Percentiles rank a stretch among this genome's conserved stretches.
Conservation (phyloP, 2,329 filamentous ascomycete species). For the Botrytis medusae region DNA sequence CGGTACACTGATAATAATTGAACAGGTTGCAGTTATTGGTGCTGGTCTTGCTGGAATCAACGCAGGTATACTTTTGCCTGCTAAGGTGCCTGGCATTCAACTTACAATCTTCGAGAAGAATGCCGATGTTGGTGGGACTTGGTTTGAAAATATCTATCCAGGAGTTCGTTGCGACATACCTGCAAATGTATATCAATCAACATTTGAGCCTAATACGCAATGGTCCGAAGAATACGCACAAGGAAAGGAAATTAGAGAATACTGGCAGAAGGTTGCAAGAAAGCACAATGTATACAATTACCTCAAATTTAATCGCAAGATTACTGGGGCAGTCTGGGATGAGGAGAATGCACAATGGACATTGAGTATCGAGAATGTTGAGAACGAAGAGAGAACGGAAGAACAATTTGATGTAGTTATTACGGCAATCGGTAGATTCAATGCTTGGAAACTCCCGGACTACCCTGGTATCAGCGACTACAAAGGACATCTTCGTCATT, state of each 20-base stretch:
- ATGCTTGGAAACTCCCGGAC: constrained; percentile 62
- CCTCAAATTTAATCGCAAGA: constrained; percentile 54
- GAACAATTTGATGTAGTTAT: constrained; percentile 60
- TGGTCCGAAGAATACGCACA: constrained; percentile 70
- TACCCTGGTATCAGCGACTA: constrained; percentile 54
- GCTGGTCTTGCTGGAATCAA: constrained; percentile 63
- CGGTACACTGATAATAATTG: background rate
- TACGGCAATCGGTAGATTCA: constrained; percentile 65
- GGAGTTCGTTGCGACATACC: constrained; percentile 32
- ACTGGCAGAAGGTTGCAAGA: constrained; percentile 61
- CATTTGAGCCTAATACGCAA: constrained; percentile 63
- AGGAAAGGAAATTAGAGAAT: constrained; percentile 65
- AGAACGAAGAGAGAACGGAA: constrained; percentile 41
- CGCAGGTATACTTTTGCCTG: constrained; percentile 64
- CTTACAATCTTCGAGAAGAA: constrained; percentile 53
- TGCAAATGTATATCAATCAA: constrained; percentile 54
- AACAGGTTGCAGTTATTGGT: constrained; percentile 50
- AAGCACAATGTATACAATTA: constrained; percentile 65
- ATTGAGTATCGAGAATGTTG: constrained; percentile 41
- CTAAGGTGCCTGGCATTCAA: constrained; percentile 61
- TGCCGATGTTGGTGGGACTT: constrained; percentile 46
- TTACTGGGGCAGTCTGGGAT: constrained; percentile 58
- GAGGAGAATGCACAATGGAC: constrained; percentile 53
- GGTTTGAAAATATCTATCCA: constrained; percentile 50
- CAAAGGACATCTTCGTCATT: constrained; percentile 55